These are phyloP conservation scores for Candida anutae DNA, from an alignment of 1,139 yeast genomes.

Conservation along the genomic window DNA sequence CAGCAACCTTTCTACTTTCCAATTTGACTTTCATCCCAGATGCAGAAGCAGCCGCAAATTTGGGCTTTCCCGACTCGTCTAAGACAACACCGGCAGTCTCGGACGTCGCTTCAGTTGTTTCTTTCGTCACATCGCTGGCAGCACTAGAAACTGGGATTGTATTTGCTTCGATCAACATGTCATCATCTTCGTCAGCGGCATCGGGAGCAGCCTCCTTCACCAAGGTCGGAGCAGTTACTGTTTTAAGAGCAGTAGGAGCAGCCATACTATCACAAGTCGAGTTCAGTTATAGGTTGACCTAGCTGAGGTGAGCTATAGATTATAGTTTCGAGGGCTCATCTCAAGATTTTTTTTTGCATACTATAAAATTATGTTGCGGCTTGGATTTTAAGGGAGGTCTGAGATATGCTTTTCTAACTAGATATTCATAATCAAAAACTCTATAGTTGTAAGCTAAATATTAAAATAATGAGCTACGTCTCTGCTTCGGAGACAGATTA, in stretches of 20 bases:
- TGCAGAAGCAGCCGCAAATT: slow-evolving; percentile 67
- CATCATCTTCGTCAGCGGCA: slow-evolving; percentile 40
- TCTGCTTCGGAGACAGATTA: no score
- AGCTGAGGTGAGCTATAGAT: no score
- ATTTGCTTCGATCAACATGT: slow-evolving; percentile 61
- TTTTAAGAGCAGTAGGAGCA: slow-evolving; percentile 63
- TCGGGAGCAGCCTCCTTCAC: slow-evolving; percentile 4
- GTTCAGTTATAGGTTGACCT: no score
- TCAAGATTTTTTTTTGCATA: not conserved
- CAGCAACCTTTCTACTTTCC: slow-evolving; percentile 82
- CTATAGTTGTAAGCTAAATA: no score
- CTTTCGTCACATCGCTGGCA: slow-evolving; percentile 14
- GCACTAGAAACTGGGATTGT: slow-evolving; percentile 21
- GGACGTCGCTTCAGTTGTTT: slow-evolving; percentile 10
- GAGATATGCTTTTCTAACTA: no score
- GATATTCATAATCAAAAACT: no score
- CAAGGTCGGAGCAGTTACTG: slow-evolving; percentile 5
- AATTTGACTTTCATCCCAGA: slow-evolving; percentile 65
- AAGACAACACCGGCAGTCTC: slow-evolving; percentile 43
- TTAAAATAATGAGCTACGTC: no score
- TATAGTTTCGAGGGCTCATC: not conserved
- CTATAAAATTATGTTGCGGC: no score
- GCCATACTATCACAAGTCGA: slow-evolving; percentile 35
- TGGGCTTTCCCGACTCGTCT: slow-evolving; percentile 87
- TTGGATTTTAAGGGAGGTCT: no score